Evolutionary conservation across 2,329 filamentous ascomycete species (phyloP), one percentile per base, ranked within the genome.

Genomic region (Fonsecaea nubica): DNA sequence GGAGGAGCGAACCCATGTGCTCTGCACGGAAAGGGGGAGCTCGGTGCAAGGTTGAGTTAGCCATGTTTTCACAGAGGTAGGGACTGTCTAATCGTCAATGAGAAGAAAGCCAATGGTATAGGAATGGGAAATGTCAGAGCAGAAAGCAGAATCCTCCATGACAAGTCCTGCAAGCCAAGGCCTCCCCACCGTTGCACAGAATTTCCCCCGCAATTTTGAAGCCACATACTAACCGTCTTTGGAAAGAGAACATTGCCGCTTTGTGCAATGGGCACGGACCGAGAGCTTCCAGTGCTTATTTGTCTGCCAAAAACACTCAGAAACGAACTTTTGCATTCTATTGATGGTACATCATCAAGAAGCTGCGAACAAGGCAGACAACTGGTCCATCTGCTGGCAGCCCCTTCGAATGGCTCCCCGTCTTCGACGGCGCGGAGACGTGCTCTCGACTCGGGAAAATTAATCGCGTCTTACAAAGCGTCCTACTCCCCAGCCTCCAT

Each of bases 1-100:
- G 87, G 65, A 92, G 85, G 36, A 92, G 82, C 13, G 89, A 91
- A 58, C 90, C 90, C 68, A 91, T 84, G 71, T 92, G 90, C 78
- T 92, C 90, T 66, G 89, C 89, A 75, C 90, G 85, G 78, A 90
- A 92, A 58, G 87, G 89, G 50, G 87, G 85, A 15, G 54, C 54
- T 3, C 63, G 64, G 50, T 69, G 64, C 32, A 65, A 50, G 9
- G 58, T 65, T 0, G 57, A 52, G 52, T 62, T 36, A n/a, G 68
- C 68, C 68, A 70, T 70, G 32, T 61, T 50, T 8, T 50, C 9
- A 9, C 15, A 10, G 42, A 50, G 3, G 8, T 10, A 10, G 21
- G 2, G 5, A 30, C 10, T 50, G 25, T 21, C 10, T 25, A 18
- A 50, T 50, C 45, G 8, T 50, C 2, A 13, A 50, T 12, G 9